Conservation (phyloP, 2,329 filamentous ascomycete species). For the Aspergillus clavatus region DNA sequence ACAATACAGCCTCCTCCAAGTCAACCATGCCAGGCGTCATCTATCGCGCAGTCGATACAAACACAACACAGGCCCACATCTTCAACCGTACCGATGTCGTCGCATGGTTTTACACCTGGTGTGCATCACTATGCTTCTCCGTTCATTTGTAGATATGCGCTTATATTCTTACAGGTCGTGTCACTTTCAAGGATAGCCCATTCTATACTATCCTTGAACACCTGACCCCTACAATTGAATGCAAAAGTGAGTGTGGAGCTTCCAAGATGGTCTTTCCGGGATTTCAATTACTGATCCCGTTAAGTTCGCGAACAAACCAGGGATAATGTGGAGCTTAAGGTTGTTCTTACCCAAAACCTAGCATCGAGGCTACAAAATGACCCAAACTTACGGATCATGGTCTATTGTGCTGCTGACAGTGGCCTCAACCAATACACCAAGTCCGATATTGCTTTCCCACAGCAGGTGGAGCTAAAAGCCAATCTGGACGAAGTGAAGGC, state of each 20-base stretch:
- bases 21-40: constrained; percentile 24
- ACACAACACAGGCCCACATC: constrained; percentile 25
- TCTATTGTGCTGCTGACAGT: constrained; percentile 71
- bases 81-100: constrained; percentile 28
- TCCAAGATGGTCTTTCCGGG: neutral
- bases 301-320: constrained; percentile 57
- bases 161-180: constrained; percentile 40
- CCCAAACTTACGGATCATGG: constrained; percentile 65
- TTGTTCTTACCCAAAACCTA: constrained; percentile 51
- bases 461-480: constrained; percentile 86
- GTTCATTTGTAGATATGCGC: constrained; percentile 4
- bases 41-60: constrained; percentile 19
- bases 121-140: constrained; percentile 8
- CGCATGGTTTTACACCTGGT: constrained; percentile 28
- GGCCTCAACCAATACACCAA: constrained; percentile 53
- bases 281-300: constrained; percentile 14
- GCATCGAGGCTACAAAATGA: constrained; percentile 57
- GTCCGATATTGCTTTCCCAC: constrained; percentile 77
- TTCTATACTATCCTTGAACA: constrained; percentile 71
- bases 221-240: constrained; percentile 61
- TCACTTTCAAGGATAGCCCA: constrained; percentile 70
- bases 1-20: constrained; percentile 20
- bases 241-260: constrained; percentile 60
- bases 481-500: constrained; percentile 84
- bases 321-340: constrained; percentile 56